phyloP scores from a whole-genome alignment of 768 basidiomycete genomes.

The Boletus barrowsii region DNA sequence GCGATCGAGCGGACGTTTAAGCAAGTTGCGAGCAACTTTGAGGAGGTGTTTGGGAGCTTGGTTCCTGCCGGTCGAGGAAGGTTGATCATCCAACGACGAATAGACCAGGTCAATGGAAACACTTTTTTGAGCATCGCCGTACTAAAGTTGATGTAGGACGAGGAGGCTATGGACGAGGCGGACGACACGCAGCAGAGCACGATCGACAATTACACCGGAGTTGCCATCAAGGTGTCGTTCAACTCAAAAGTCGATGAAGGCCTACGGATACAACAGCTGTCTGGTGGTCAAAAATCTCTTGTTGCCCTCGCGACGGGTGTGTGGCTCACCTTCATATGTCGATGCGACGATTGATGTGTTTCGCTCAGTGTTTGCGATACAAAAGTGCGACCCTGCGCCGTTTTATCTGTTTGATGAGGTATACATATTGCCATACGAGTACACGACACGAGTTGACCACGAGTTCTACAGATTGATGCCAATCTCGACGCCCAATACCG shows the following conservation, averaged over 20 bases:
- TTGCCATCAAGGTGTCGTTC: conserved; percentile 98
- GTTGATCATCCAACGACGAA: conserved; percentile 87
- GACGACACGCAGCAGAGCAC: conserved; percentile 71
- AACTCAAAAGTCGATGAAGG: conserved; percentile 99
- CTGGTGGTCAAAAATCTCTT: conserved; percentile 95
- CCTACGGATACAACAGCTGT: conserved; percentile 91
- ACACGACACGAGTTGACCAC: background rate
- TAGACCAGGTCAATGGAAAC: conserved; percentile 62
- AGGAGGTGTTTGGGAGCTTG: conserved; percentile 93
- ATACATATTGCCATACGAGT: background rate
- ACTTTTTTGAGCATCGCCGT: background rate
- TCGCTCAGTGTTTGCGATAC: conserved; percentile 89
- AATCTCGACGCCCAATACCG: conserved; percentile 97
- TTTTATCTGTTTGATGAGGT: conserved; percentile 99
- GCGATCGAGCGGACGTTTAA: conserved; percentile 98
- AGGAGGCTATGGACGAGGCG: conserved; percentile 62
- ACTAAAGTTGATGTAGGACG: conserved; percentile 47
- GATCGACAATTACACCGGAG: conserved; percentile 94
- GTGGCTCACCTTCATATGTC: conserved; percentile 5
- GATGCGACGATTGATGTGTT: conserved; percentile 1
- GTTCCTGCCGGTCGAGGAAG: conserved; percentile 92
- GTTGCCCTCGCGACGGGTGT: conserved; percentile 91
- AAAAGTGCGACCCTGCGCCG: conserved; percentile 98
- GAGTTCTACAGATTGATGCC: conserved; percentile 74
- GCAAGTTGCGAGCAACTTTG: conserved; percentile 95